Evolutionary conservation across 2,329 filamentous ascomycete genomes (phyloP).

Genomic region (Cladosporium phlei): DNA sequence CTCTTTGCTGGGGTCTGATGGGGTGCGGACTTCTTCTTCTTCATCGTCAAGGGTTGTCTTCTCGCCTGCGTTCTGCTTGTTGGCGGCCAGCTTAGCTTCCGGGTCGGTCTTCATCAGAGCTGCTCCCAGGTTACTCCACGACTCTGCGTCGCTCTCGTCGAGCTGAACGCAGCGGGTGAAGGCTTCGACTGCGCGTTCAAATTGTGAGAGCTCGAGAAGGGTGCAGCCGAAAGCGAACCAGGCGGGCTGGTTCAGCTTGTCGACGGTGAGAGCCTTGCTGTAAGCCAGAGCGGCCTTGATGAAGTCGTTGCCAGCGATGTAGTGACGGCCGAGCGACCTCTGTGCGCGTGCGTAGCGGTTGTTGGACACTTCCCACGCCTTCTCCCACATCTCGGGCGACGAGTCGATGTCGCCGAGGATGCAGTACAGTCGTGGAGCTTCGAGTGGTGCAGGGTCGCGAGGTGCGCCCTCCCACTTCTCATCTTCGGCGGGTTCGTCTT

Average conservation of each 20-base stretch:
- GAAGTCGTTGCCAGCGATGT: slow-evolving; percentile 63
- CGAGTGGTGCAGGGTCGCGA: slow-evolving; percentile 65
- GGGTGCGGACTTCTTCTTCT: slow-evolving; percentile 34
- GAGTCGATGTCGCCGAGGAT: slow-evolving; percentile 87
- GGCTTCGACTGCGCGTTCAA: slow-evolving; percentile 72
- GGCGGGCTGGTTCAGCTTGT: slow-evolving; percentile 72
- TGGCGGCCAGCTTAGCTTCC: slow-evolving; percentile 17
- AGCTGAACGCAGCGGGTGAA: slow-evolving; percentile 78
- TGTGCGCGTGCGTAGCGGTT: slow-evolving; percentile 81
- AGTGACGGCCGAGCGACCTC: slow-evolving; percentile 75
- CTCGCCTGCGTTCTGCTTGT: not conserved
- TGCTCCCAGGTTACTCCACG: slow-evolving; percentile 91
- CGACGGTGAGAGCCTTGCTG: slow-evolving; percentile 68
- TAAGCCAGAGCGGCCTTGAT: slow-evolving; percentile 72
- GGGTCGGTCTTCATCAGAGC: slow-evolving; percentile 55
- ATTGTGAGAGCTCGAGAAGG: slow-evolving; percentile 70
- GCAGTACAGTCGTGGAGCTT: slow-evolving; percentile 84
- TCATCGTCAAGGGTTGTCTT: slow-evolving; percentile 28
- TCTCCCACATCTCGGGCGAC: slow-evolving; percentile 69
- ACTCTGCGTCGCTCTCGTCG: slow-evolving; percentile 84
- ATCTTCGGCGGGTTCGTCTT: slow-evolving; percentile 33
- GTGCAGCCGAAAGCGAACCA: slow-evolving; percentile 93
- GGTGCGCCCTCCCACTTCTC: slow-evolving; percentile 63
- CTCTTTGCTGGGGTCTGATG: slow-evolving; percentile 20
- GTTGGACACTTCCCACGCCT: slow-evolving; percentile 81